A percentile compares a stretch with the other conserved stretches of the same genome.
Conservation (phyloP, 73 alveolate genomes). For the Paramecium tetraurelia region DNA sequence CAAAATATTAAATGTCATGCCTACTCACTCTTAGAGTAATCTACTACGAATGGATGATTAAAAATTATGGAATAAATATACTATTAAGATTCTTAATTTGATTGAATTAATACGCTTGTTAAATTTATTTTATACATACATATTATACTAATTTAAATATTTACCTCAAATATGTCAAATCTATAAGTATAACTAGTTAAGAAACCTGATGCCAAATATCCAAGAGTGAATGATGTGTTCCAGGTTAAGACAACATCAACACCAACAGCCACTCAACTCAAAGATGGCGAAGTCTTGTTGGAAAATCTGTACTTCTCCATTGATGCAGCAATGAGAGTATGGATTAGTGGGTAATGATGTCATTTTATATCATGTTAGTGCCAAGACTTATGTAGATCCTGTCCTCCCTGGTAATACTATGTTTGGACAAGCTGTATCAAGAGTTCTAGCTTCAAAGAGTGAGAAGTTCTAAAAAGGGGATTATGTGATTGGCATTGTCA, state of each 20-base stretch:
- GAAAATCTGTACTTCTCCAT: conserved; percentile 52
- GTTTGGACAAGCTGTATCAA: conserved; percentile 51
- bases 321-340: conserved; percentile 64
- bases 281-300: conserved; percentile 53
- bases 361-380: neutral
- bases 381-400: conserved; percentile 59
- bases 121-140: neutral
- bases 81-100: neutral
- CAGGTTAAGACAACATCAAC: neutral
- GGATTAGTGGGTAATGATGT: conserved; percentile 53
- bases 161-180: neutral
- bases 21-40: too few relatives aligned
- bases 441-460: conserved; percentile 51
- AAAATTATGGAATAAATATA: neutral
- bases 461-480: conserved; percentile 57
- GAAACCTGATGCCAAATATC: neutral
- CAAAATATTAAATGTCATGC: neutral
- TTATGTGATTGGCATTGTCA: conserved; percentile 41
- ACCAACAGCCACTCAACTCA: conserved; percentile 28
- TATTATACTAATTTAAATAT: neutral
- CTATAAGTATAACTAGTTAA: neutral
- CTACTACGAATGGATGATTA: too few relatives aligned
- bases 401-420: conserved; percentile 58
- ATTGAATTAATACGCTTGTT: neutral
- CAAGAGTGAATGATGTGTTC: conserved; percentile 21